Conservation (phyloP, 2,329 filamentous ascomycete genomes). For the Paecilomyces sp. region DNA sequence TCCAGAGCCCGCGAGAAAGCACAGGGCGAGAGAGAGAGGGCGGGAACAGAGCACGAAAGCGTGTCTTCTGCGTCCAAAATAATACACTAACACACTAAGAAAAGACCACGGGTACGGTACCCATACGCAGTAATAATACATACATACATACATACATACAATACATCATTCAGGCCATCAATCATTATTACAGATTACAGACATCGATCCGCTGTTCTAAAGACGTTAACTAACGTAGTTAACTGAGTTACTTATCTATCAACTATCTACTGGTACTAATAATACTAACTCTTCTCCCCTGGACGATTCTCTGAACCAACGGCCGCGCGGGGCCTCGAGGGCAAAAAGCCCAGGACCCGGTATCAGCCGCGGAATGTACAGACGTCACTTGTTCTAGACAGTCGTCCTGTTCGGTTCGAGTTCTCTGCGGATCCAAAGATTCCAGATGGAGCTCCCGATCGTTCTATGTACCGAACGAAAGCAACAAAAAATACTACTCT, state of each 20-base stretch:
- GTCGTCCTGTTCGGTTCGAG: neutral
- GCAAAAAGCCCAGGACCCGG: neutral
- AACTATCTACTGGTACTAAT: too few species aligned
- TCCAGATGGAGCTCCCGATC: neutral
- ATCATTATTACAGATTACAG: too few species aligned
- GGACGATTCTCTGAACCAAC: neutral
- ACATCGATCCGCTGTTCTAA: too few species aligned
- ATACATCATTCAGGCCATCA: too few species aligned
- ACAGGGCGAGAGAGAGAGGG: neutral
- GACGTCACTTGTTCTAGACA: neutral
- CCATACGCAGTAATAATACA: too few species aligned
- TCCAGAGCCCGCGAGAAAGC: neutral
- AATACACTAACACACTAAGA: neutral
- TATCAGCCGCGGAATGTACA: neutral
- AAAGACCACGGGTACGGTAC: neutral
- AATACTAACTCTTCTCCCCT: neutral
- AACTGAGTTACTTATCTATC: too few species aligned
- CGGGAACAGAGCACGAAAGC: neutral
- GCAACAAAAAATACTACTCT: too few species aligned
- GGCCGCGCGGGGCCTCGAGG: neutral
- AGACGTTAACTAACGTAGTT: neutral
- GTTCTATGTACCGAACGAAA: too few species aligned
- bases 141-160: too few species aligned
- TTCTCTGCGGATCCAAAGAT: neutral
- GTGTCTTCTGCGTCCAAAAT: neutral